Base-by-base conservation (phyloP, 352 stramenopile species). In the Globisporangium cederbergense region DNA sequence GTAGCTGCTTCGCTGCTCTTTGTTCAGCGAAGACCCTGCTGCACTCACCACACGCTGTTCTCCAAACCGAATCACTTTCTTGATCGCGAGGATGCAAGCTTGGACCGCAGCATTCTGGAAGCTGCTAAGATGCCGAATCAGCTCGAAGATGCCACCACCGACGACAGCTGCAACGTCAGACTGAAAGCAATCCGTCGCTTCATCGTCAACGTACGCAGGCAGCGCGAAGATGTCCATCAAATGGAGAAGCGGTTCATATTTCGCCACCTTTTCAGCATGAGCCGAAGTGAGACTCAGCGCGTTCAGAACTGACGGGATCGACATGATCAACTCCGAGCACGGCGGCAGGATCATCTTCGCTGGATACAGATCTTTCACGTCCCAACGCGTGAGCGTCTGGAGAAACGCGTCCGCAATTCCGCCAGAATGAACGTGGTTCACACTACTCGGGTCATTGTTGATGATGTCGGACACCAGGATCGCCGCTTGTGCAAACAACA, bases 391-490 rank as follows among this genome's bases (percentile, higher is more conserved):
- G n/a, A 98, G 66, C 58, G 97, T 92, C 50, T 90, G 77, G 13
- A 99, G 77, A 64, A 98, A 98, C 0, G 82, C 86, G 42, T 97
- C 88, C 5, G 95, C 97, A 46, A 99, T 79, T 28, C 97, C 96
- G 25, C 81, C 89, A 58, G 88, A 75, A 69, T 98, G 94, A 7
- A 99, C 88, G 72, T 98, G 83, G 73, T 98, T 91, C 46, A 99
- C 91, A 70, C 97, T 93, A 65, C 79, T 98, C 71, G 79, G 97
- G 76, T 99, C 96, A 46, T 96, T 96, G 78, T 99, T 99, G 77
- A 98, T 97, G n/a, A 99, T 83, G 77, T 99, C 96, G 10, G 89
- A 92, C 36, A 99, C 78, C 38, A 99, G 78, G 22, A 97, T 96
- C 4, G 86, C 77, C 11, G 94, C 77, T 60, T 98, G 86, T 25